Conservation (phyloP, 2,329 filamentous ascomycete genomes). For the Fusarium kyushuense region DNA sequence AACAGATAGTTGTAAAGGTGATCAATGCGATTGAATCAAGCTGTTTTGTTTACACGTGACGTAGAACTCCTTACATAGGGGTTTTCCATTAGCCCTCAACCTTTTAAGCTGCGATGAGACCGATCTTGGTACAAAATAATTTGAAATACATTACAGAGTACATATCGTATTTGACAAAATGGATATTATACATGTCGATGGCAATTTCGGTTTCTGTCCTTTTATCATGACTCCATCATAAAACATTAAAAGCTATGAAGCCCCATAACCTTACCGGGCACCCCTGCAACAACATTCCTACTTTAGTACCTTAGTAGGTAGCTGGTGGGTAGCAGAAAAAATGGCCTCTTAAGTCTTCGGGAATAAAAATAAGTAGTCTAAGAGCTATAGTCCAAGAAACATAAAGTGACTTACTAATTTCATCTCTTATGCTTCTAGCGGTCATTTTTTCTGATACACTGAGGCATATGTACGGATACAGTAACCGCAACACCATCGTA, state of each 20-base stretch:
- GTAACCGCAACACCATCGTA: background rate
- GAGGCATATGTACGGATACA: no score
- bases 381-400: no score
- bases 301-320: no score
- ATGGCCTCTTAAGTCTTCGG: no score
- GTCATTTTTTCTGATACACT: no score
- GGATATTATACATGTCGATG: constrained; percentile 1
- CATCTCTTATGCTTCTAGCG: no score
- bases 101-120: no score
- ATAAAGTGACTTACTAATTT: no score
- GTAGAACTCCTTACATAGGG: constrained; percentile 25
- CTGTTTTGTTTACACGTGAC: constrained; percentile 42
- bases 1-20: background rate
- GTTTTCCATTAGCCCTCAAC: background rate
- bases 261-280: constrained; percentile 3
- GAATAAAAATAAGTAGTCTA: no score
- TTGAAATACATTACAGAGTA: background rate
- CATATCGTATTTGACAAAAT: background rate
- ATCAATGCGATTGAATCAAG: constrained; percentile 1
- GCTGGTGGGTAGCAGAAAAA: no score
- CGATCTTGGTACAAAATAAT: no score
- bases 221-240: constrained; percentile 11
- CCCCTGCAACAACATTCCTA: no score
- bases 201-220: background rate
- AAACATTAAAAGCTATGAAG: constrained; percentile 11